Evolutionary conservation across 1,284 basidiomycete species (phyloP).

Genomic region (Phlebopus sp.): DNA sequence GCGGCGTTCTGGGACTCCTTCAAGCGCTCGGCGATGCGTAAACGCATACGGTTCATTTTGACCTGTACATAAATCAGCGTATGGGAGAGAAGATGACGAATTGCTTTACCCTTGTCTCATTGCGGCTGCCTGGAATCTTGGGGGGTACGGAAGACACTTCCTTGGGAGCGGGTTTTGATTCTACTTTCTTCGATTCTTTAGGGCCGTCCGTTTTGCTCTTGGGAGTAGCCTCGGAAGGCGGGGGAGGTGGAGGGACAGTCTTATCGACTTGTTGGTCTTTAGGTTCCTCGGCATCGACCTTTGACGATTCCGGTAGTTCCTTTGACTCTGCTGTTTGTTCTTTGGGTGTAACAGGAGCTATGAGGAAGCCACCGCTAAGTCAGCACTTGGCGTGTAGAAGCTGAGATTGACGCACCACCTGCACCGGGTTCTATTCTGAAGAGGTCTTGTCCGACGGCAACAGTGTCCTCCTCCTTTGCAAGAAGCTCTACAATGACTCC

Average conservation of each 20-base stretch:
- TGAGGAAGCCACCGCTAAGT: not conserved
- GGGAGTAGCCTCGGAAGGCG: conserved; percentile 36
- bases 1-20: conserved; percentile 99
- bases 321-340: conserved; percentile 38
- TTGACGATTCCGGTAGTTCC: conserved; percentile 24
- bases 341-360: conserved; percentile 33
- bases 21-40: conserved; percentile 94
- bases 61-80: conserved; percentile 47
- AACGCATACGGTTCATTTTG: conserved; percentile 98
- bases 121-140: conserved; percentile 56
- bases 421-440: conserved; percentile 89
- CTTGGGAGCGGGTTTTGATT: conserved; percentile 33
- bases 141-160: conserved; percentile 35
- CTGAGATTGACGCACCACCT: conserved; percentile 45
- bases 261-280: conserved; percentile 50
- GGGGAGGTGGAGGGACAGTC: conserved; percentile 41
- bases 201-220: conserved; percentile 29
- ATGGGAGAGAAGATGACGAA: not conserved
- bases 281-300: conserved; percentile 41
- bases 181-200: conserved; percentile 41
- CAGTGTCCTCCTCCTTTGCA: conserved; percentile 91
- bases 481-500: conserved; percentile 89
- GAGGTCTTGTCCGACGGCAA: conserved; percentile 92
- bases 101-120: conserved; percentile 78
- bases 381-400: not conserved